phyloP scores from a whole-genome alignment of 768 basidiomycete genomes.

The Boletus reticuloceps region DNA sequence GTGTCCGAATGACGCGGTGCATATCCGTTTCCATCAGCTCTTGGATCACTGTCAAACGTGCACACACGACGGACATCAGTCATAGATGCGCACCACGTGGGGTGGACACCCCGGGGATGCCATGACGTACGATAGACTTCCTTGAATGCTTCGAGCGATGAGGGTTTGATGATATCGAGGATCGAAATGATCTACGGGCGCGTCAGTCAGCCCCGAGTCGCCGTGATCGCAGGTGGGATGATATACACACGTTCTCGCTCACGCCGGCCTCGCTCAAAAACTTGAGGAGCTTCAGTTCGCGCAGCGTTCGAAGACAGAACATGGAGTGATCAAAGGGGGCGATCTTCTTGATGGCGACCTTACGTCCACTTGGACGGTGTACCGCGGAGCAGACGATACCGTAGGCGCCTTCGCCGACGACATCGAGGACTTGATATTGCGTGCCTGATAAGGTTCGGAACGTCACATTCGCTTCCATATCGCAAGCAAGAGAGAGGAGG shows the following conservation, averaged over 20 bases:
- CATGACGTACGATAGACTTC: conserved; percentile 70
- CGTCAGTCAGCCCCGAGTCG: conserved; percentile 1
- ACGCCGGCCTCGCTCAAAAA: conserved; percentile 86
- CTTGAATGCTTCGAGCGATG: conserved; percentile 78
- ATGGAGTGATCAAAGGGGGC: conserved; percentile 94
- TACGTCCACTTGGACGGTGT: conserved; percentile 80
- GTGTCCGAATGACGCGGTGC: conserved; percentile 94
- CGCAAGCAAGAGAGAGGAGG: not conserved
- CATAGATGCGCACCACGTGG: not conserved
- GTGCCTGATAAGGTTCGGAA: conserved; percentile 43
- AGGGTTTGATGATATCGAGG: conserved; percentile 83
- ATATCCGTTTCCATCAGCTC: conserved; percentile 96
- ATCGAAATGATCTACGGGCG: conserved; percentile 76
- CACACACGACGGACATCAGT: not conserved
- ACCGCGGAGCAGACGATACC: conserved; percentile 95
- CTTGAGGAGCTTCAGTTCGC: conserved; percentile 81
- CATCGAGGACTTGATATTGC: conserved; percentile 82
- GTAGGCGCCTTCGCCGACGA: conserved; percentile 90
- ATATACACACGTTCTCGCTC: conserved; percentile 69
- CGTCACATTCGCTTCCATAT: not conserved
- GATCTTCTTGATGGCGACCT: conserved; percentile 97
- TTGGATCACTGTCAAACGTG: conserved; percentile 62
- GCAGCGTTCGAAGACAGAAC: conserved; percentile 89
- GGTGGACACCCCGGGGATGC: not conserved
- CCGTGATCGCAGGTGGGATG: not conserved